Conservation (phyloP, 805 yeast species). For the Zygoascus biomembranicola region DNA sequence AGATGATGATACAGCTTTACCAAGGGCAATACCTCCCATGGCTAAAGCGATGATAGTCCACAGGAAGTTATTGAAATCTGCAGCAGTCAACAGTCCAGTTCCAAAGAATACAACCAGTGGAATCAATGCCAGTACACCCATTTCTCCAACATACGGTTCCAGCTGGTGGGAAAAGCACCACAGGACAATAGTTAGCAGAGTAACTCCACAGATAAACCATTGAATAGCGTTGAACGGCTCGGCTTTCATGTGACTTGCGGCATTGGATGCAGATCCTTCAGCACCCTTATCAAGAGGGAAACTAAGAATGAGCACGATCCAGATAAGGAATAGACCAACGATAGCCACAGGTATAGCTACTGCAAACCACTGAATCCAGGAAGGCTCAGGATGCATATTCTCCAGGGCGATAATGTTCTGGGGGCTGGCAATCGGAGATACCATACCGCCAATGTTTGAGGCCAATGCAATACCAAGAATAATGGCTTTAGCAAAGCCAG, state of each 20-base stretch:
- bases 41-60: conserved; percentile 96
- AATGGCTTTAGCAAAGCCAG: conserved; percentile 72
- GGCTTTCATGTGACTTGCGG: conserved; percentile 49
- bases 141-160: conserved; percentile 74
- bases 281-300: conserved; percentile 35
- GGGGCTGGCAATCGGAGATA: conserved; percentile 95
- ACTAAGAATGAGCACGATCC: conserved; percentile 62
- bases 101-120: conserved; percentile 93
- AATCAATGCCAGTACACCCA: conserved; percentile 91
- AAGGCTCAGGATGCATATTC: conserved; percentile 72
- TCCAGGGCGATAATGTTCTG: conserved; percentile 90
- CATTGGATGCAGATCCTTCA: conserved; percentile 37
- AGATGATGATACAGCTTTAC: conserved; percentile 89
- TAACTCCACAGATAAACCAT: conserved; percentile 62
- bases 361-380: conserved; percentile 93
- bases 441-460: conserved; percentile 92
- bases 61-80: conserved; percentile 90
- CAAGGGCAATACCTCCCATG: conserved; percentile 96
- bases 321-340: conserved; percentile 54
- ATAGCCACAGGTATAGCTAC: conserved; percentile 75
- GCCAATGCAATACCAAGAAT: conserved; percentile 90
- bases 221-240: conserved; percentile 69
- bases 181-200: conserved; percentile 62
- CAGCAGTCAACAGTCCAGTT: conserved; percentile 75
- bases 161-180: conserved; percentile 87